Base-by-base conservation (phyloP, 2,329 filamentous ascomycete genomes). In the Nothophoma quercina region DNA sequence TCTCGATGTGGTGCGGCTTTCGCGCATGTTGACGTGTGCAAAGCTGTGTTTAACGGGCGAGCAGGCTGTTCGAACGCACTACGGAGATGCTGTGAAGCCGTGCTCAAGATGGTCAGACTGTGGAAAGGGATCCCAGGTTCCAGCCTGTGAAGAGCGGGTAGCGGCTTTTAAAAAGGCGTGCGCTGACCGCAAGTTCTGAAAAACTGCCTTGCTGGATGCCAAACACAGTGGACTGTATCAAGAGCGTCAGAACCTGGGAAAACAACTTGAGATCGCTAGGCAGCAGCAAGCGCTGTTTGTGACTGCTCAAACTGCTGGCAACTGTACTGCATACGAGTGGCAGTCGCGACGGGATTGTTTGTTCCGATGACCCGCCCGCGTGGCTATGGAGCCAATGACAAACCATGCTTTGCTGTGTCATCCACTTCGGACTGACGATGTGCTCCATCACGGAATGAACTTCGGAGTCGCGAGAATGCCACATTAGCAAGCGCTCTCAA, bases 171-270 rank as follows among this genome's bases (percentile, higher is more conserved):
- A 46, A 49, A 39, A 25, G 48, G 30, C 48, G 48, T 51, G 28
- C 30, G 28, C 44, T 65, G 58, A 67, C 64, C 56, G 63, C 64
- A 63, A 61, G 41, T 64, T 58, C n/a, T 35, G 43, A 8, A 32
- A 63, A 52, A 65, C 62, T 65, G 64, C 67, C 65, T 70, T 59
- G 64, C 59, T 51, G 51, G 18, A 51, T 55, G 59, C 54, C 52
- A 51, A 16, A 49, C 43, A 33, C 28, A 38, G 32, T 16, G 19
- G n/a, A n/a, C 13, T 26, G 35, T 15, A 23, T 8, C 34, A 16
- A 13, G 15, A 23, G 2, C 10, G 10, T 43, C 30, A 35, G 48
- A 34, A 18, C 10, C n/a, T 16, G 32, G 13, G n/a, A n/a, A n/a
- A n/a, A n/a, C n/a, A 19, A 15, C 7, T 36, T 21, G 29, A 29